Base-by-base conservation (phyloP, 805 yeast genomes). In the Pichia californica region DNA sequence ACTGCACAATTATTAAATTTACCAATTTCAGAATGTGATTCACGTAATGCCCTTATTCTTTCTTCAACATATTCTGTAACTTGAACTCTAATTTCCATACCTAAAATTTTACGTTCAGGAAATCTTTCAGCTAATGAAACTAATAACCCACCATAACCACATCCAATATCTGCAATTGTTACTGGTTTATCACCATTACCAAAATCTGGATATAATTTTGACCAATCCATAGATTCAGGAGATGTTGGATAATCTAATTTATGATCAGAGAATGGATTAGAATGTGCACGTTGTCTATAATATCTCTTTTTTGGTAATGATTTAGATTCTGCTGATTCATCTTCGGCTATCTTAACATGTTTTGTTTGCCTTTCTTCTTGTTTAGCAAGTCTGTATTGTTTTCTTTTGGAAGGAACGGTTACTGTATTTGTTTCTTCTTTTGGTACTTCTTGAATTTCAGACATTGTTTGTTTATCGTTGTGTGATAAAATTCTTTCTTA, bases 31-130 rank as follows among this genome's bases (percentile, higher is more conserved):
- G 58, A 57, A 40, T 59, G 48, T 52, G 81, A 74, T 33, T 74
- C 74, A 63, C 98, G 77, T 52, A 93, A 71, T 2, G 98, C 98
- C 48, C 87, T 77, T 50, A 93, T 88, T 55, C 97, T 72, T 63
- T 93, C 99, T 63, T 91, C 96, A 11, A 93, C 98, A 58, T 89
- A 93, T 54, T 93, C 88, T 1, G 98, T 91, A 39, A 93, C 99
- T 65, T 93, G 99, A 16, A 89, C 96, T 59, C 99, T 76, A 58
- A 93, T 93, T 66, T 93, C 99, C 96, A 93, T 88, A 15, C 99
- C 99, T 36, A 93, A 69, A 36, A 88, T 81, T 56, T 87, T 69
- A 13, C 72, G 75, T 3, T 84, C 77, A 2, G 93, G 88, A 50
- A 85, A 83, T 43, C 68, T 77, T 5, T 88, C 83, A 4, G 96